Base-by-base conservation (phyloP, 2,329 filamentous ascomycete species). In the Setomelanomma holmii region DNA sequence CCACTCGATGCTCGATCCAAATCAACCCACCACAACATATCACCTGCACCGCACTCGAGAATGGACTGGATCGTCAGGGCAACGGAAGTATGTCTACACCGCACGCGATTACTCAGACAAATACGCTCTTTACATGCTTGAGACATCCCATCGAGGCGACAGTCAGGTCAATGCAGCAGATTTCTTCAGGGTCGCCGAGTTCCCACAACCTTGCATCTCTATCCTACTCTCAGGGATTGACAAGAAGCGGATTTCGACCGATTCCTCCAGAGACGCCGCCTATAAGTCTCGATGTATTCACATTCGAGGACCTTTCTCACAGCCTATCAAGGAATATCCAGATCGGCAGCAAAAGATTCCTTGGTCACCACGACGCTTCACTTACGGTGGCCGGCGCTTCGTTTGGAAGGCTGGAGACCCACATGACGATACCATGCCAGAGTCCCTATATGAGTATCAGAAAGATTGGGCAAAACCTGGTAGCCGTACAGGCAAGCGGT, bases 381-480 rank as follows among this genome's bases (percentile, higher is more conserved):
- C 58, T 5, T 74, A 73, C 40, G 71, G 70, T 35, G 71, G 71
- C 8, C 69, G 71, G 6, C 63, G 68, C 17, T 74, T 74, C 49
- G 71, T 76, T 17, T 83, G 79, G 77, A 79, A 67, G 30, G 71
- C 70, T 7, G 78, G 74, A 17, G 62, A 74, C 19, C 75, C 78
- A 2, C 68, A 82, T 63, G 80, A 83, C 55, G 79, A 82, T 33
- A 68, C 70, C 5, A 74, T 74, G 71, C 70, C 70, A 5, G 71
- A 74, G 59, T 72, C 70, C 4, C 59, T 74, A 19, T 74, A 73
- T 55, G 71, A 74, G 45, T 74, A 68, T 44, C 61, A 62, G 22
- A 63, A 60, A 23, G 70, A 73, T 40, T 72, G 65, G 65, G 62
- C 67, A 8, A 73, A 73, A 56, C 68, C 71, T 17, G 69, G 69